Conservation (phyloP, 2,329 filamentous ascomycete species). For the Penicillium decumbens region DNA sequence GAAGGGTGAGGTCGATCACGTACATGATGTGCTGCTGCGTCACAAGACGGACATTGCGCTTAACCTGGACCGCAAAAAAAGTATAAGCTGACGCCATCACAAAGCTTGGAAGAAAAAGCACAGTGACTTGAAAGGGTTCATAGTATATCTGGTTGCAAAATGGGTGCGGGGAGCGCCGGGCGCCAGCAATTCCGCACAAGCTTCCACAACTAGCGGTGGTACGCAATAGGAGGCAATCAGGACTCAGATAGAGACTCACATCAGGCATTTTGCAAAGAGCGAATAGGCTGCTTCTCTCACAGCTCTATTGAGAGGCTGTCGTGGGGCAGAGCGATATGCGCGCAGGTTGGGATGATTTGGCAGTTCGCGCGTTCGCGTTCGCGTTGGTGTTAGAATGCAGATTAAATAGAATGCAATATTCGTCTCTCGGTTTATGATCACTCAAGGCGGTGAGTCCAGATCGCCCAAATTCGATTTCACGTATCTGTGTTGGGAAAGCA, state of each 20-base stretch:
- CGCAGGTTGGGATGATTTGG: not conserved
- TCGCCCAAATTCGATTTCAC: not conserved
- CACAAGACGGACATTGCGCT: constrained; percentile 86
- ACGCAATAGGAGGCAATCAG: not conserved
- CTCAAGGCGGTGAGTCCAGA: not conserved
- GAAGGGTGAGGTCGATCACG: constrained; percentile 37
- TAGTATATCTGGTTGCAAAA: not conserved
- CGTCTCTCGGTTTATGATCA: not conserved
- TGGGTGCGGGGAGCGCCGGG: not conserved
- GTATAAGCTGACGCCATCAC: constrained; percentile 15
- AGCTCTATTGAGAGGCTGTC: not conserved
- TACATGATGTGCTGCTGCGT: constrained; percentile 89
- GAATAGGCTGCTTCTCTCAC: not conserved
- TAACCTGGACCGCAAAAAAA: constrained; percentile 49
- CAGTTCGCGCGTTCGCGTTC: not conserved
- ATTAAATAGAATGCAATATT: not conserved
- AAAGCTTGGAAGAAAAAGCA: not conserved
- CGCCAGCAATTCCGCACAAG: not conserved
- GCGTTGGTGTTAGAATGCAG: too few relatives aligned
- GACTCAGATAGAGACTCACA: constrained; percentile 22
- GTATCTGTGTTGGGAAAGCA: not conserved
- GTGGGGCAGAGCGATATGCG: constrained; percentile 1
- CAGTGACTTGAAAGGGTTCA: not conserved
- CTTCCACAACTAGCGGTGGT: not conserved
- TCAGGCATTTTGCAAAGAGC: constrained; percentile 31